phyloP scores from a whole-genome alignment of 768 basidiomycete genomes.

The Clavaria fumosa region DNA sequence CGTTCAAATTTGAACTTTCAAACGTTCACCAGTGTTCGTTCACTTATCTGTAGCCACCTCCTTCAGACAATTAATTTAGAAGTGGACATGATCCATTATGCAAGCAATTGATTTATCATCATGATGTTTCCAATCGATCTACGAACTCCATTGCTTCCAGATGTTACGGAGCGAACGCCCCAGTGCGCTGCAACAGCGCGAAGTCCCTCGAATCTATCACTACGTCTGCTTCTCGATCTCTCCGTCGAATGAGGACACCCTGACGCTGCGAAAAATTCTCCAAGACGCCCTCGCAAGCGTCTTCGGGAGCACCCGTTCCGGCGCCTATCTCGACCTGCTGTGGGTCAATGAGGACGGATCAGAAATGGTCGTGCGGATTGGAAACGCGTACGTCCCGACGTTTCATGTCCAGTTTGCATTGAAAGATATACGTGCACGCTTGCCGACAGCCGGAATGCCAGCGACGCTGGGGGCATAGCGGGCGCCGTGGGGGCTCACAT shows the following conservation, averaged over 20 bases:
- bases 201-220: constrained; percentile 15
- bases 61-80: no score
- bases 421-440: no score
- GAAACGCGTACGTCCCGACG: constrained; percentile 21
- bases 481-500: constrained; percentile 20
- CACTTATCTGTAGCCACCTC: no score
- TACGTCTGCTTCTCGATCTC: constrained; percentile 32
- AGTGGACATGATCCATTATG: no score
- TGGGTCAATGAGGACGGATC: constrained; percentile 30
- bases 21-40: no score
- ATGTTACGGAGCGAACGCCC: no score
- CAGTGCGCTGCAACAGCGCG: background rate
- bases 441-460: constrained; percentile 10
- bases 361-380: constrained; percentile 27
- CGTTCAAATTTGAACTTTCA: no score
- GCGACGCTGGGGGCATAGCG: constrained; percentile 22
- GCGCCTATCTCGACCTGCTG: constrained; percentile 42
- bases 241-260: constrained; percentile 25
- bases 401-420: background rate
- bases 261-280: constrained; percentile 36
- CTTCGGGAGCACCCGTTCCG: constrained; percentile 38
- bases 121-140: no score
- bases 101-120: no score
- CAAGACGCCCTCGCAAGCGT: constrained; percentile 38
- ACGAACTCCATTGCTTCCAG: no score